A percentile compares a stretch with the other conserved stretches of the same genome.
Conservation (phyloP, 208 protist genomes). For the Kentomonas sorsogonicus region DNA sequence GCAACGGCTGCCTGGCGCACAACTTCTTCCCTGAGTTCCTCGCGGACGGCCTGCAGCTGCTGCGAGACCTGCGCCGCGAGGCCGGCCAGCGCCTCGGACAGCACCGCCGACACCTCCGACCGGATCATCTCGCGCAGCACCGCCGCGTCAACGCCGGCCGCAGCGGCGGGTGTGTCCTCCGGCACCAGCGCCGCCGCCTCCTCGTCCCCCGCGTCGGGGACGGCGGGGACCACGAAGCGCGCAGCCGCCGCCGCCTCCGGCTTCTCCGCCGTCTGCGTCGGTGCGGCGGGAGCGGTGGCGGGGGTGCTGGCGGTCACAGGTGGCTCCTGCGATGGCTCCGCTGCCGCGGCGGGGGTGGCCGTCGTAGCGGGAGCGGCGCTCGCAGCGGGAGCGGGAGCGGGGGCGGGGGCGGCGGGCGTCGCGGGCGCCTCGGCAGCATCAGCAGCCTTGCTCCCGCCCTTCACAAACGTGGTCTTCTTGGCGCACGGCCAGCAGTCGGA, state of each 20-base stretch:
- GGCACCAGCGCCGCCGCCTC: neutral
- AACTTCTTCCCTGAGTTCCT: too few species aligned
- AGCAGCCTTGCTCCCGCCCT: too few species aligned
- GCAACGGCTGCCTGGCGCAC: neutral
- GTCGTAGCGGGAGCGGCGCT: neutral
- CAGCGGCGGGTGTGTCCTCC: neutral
- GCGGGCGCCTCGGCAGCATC: neutral
- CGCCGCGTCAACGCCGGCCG: neutral
- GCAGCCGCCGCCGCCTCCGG: neutral
- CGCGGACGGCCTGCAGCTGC: neutral
- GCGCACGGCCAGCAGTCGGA: constrained; percentile 60
- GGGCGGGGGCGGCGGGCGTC: neutral
- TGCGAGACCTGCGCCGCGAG: neutral
- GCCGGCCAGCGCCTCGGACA: neutral
- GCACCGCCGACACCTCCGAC: neutral
- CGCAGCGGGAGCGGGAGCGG: neutral
- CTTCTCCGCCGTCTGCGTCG: neutral
- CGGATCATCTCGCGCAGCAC: neutral
- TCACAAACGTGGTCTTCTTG: constrained; percentile 37
- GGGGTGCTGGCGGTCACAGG: neutral
- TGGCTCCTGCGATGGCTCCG: neutral
- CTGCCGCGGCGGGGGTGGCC: neutral
- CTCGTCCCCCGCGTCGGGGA: neutral
- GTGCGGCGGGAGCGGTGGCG: neutral
- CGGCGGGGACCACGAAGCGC: neutral